Conservation (phyloP, 129 eudicot species). For the Tagetes erecta region DNA sequence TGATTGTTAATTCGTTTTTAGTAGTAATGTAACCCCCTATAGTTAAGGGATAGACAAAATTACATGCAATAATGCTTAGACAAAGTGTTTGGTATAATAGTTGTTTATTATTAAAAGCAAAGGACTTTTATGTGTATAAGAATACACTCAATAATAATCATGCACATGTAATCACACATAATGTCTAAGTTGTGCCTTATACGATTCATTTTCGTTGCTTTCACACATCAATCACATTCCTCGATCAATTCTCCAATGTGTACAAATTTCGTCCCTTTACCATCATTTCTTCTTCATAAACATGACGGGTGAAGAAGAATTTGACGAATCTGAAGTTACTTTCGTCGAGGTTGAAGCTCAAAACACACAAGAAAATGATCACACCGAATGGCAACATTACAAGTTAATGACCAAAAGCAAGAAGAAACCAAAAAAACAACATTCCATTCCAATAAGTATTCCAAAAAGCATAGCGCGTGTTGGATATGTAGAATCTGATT, state of each 20-base stretch:
- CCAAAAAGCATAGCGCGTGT: slow-evolving; percentile 25
- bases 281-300: slow-evolving; percentile 2
- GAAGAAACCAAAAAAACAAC: slow-evolving; percentile 13
- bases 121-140: slow-evolving; percentile 31
- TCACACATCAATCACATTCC: slow-evolving; percentile 23
- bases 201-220: slow-evolving; percentile 37
- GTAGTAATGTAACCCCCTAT: neutral
- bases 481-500: slow-evolving; percentile 34
- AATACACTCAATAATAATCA: slow-evolving; percentile 22
- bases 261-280: slow-evolving; percentile 4
- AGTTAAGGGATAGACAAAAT: neutral
- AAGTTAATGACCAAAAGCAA: slow-evolving; percentile 9
- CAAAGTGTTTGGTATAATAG: slow-evolving; percentile 20
- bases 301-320: slow-evolving; percentile 41
- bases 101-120: slow-evolving; percentile 20
- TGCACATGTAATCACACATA: slow-evolving; percentile 32
- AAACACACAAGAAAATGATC: neutral
- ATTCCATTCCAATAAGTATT: slow-evolving; percentile 32
- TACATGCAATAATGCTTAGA: slow-evolving; percentile 9
- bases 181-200: slow-evolving; percentile 26
- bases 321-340: slow-evolving; percentile 41
- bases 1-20: too few relatives aligned
- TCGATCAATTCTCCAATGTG: slow-evolving; percentile 6
- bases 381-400: neutral
- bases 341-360: slow-evolving; percentile 25